Percentiles rank a stretch among this genome's conserved stretches.
phyloP scores from a whole-genome alignment of 495 filamentous ascomycete species.

The Aspergillus avenaceus region DNA sequence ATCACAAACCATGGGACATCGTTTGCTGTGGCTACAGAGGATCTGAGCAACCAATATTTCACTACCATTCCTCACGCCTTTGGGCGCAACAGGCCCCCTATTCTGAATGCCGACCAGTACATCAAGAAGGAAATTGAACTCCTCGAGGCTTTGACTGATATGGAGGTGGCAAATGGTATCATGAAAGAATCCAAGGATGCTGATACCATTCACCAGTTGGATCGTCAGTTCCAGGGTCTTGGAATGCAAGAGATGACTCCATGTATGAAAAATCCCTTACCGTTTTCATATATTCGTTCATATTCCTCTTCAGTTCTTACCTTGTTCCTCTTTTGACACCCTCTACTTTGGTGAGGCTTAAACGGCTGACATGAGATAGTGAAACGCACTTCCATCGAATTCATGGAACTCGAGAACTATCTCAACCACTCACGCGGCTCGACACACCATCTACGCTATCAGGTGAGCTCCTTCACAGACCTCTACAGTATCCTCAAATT shows the following conservation, averaged over 20 bases:
- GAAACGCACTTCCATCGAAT: constrained; percentile 56
- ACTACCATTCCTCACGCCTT: constrained; percentile 79
- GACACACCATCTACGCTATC: constrained; percentile 56
- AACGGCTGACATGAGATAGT: constrained; percentile 27
- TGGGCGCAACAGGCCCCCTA: constrained; percentile 65
- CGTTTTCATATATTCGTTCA: too few relatives aligned
- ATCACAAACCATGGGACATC: constrained; percentile 38
- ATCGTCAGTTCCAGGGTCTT: constrained; percentile 66
- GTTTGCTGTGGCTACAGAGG: constrained; percentile 42
- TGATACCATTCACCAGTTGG: constrained; percentile 56
- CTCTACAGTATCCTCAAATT: constrained; percentile 1
- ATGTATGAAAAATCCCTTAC: too few relatives aligned
- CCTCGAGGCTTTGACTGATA: constrained; percentile 72
- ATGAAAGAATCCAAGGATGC: constrained; percentile 58
- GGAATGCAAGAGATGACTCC: constrained; percentile 72
- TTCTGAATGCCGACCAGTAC: constrained; percentile 48
- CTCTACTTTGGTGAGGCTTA: too few relatives aligned
- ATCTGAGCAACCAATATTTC: constrained; percentile 71
- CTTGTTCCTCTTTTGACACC: background rate
- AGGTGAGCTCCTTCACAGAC: constrained; percentile 13
- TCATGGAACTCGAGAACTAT: constrained; percentile 58
- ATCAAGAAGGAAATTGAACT: constrained; percentile 73
- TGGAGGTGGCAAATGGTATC: constrained; percentile 76
- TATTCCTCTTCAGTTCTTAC: background rate
- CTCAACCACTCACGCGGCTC: constrained; percentile 57